Percentiles rank a stretch among this genome's conserved stretches.
Evolutionary conservation across 768 basidiomycete species (phyloP).

Genomic region (Naganishia onofrii): DNA sequence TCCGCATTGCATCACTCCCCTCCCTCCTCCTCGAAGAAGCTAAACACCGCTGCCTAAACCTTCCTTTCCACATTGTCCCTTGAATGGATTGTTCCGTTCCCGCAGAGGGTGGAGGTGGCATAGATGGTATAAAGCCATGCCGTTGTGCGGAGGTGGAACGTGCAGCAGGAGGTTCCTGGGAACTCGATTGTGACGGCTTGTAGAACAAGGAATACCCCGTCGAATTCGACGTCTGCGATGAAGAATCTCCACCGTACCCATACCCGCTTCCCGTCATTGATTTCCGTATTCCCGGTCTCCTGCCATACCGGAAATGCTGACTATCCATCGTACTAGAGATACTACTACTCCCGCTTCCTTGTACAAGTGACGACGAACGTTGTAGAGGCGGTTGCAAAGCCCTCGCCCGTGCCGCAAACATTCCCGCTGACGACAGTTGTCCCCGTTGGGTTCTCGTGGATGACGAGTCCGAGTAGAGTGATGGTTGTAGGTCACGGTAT

Average conservation of each 20-base stretch:
- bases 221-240: background rate
- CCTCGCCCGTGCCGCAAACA: conserved; percentile 11
- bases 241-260: conserved; percentile 1
- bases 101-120: background rate
- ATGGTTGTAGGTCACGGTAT: background rate
- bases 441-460: background rate
- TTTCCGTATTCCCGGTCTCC: conserved; percentile 9
- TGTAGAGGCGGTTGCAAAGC: conserved; percentile 14
- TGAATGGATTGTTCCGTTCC: conserved; percentile 31
- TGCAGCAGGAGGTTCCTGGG: background rate
- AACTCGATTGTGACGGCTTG: background rate
- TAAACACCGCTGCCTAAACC: conserved; percentile 26
- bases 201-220: conserved; percentile 2
- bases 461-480: background rate
- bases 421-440: background rate
- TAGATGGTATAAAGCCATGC: background rate
- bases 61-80: conserved; percentile 30
- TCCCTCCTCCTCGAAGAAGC: conserved; percentile 6
- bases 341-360: conserved; percentile 10
- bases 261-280: background rate
- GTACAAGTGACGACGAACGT: background rate
- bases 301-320: conserved; percentile 11
- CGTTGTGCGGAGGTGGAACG: background rate
- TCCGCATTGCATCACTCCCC: conserved; percentile 1
- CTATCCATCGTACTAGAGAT: background rate